A percentile compares a stretch with the other conserved stretches of the same genome.
These are phyloP conservation scores for Monosporascus cannonballus DNA, from an alignment of 2,329 filamentous ascomycete genomes.

Conservation along the genomic window DNA sequence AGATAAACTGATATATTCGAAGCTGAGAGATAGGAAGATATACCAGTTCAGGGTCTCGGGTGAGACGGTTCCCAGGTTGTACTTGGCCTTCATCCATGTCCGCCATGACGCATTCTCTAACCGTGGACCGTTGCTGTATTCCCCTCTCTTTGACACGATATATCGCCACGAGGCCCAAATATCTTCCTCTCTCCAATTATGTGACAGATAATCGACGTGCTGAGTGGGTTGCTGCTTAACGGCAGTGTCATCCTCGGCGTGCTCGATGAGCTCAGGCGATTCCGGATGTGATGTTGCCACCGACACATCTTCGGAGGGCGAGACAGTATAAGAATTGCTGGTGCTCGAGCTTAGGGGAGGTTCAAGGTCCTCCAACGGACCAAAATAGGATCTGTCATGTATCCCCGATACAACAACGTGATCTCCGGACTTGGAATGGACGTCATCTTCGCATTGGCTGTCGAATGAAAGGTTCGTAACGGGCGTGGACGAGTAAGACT, in stretches of 20 bases:
- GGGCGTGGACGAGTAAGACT: constrained; percentile 57
- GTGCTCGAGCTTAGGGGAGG: constrained; percentile 44
- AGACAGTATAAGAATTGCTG: constrained; percentile 45
- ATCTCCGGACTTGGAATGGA: constrained; percentile 39
- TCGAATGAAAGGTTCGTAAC: constrained; percentile 58
- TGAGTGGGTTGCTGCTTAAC: constrained; percentile 69
- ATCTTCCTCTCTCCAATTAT: constrained; percentile 91
- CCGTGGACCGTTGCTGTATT: constrained; percentile 74
- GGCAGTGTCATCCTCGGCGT: constrained; percentile 74
- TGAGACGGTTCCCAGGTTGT: constrained; percentile 78
- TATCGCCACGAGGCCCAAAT: constrained; percentile 98
- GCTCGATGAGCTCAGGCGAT: constrained; percentile 48
- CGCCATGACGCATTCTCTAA: constrained; percentile 96
- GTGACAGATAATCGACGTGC: constrained; percentile 92
- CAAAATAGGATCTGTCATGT: constrained; percentile 41
- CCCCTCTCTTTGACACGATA: constrained; percentile 71
- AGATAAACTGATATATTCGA: constrained; percentile 14
- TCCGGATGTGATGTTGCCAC: constrained; percentile 49
- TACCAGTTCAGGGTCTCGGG: constrained; percentile 93
- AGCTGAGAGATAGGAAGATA: constrained; percentile 24
- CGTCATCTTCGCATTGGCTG: constrained; percentile 46
- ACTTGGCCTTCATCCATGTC: constrained; percentile 91
- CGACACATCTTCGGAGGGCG: constrained; percentile 48
- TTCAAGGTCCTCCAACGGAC: constrained; percentile 42
- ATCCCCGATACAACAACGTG: constrained; percentile 41